Base-by-base conservation (phyloP, 169 alveolate genomes). In the Cryptosporidium felis region DNA sequence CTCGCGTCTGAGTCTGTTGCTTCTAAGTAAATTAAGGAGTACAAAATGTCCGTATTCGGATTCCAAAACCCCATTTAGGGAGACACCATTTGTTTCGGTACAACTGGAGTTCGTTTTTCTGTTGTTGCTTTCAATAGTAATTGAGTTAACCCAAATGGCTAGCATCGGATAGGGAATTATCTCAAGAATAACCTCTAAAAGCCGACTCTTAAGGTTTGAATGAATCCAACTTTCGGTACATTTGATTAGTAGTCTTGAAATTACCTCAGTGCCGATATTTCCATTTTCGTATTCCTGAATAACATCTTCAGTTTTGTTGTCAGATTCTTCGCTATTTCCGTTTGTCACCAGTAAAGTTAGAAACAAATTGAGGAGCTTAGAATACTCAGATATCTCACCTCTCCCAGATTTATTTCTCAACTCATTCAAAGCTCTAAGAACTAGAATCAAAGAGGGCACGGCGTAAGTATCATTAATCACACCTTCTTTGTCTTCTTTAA, bases 41-140 rank as follows among this genome's bases (percentile, higher is more conserved):
- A 74, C 40, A 53, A 36, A 74, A 41, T 74, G 65, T 49, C 85
- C 85, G 41, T 74, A 74, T 0, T 56, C 65, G 16, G 85, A 74
- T 6, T 56, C 53, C 1, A 74, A 14, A 4, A 74, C 38, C n/a
- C 56, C 61, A 53, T 56, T 49, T 6, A 74, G 6, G 14, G 41
- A 18, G 36, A 46, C 56, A 41, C 38, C 1, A 14, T 49, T 6
- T 14, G 26, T 26, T 12, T 1, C 49, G 6, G n/a, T 5, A 58
- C 5, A 28, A 18, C 9, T 18, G 40, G 23, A 36, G 5, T 21
- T 18, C 5, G 40, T 18, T 42, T 6, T 21, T 44, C 0, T n/a
- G 23, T 9, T 18, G n/a, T 28, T 28, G 16, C 23, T 38, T 9
- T 38, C 36, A 23, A 21, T 32, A 23, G 59, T 53, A 23, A 53